phyloP scores from a whole-genome alignment of 2,329 filamentous ascomycete genomes.

The Berkeleyomyces rouxiae region DNA sequence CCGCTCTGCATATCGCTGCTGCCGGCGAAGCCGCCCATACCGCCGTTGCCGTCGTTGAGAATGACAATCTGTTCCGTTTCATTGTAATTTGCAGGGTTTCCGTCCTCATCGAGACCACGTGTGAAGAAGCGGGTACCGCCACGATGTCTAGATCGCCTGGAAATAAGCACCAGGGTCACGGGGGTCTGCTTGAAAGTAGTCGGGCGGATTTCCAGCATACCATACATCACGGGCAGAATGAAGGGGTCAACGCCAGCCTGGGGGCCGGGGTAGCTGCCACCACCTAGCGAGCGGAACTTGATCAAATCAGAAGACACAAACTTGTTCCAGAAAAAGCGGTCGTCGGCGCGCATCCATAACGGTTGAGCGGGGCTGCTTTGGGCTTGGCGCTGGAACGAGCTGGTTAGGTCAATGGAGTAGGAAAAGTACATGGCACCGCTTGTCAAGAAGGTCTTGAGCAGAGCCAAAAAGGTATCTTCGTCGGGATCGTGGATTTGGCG shows the following conservation, averaged over 20 bases:
- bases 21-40: constrained; percentile 65
- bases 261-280: constrained; percentile 46
- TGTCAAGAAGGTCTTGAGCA: constrained; percentile 69
- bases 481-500: constrained; percentile 80
- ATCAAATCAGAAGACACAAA: constrained; percentile 86
- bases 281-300: constrained; percentile 55
- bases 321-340: constrained; percentile 97
- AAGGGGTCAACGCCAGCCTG: constrained; percentile 74
- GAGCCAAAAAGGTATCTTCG: constrained; percentile 74
- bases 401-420: constrained; percentile 91
- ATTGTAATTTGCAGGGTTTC: constrained; percentile 96
- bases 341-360: constrained; percentile 82
- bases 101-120: constrained; percentile 79
- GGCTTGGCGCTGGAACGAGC: constrained; percentile 87
- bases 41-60: constrained; percentile 63
- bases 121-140: constrained; percentile 92
- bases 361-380: constrained; percentile 54
- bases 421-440: constrained; percentile 93
- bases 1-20: constrained; percentile 61
- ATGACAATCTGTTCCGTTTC: constrained; percentile 91
- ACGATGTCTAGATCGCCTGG: constrained; percentile 70
- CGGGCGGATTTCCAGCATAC: constrained; percentile 80
- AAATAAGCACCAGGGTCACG: constrained; percentile 75
- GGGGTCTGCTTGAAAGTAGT: constrained; percentile 73
- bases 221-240: constrained; percentile 89